Conservation (phyloP, 306 rosid genomes). For the Ormosia semicastrata region DNA sequence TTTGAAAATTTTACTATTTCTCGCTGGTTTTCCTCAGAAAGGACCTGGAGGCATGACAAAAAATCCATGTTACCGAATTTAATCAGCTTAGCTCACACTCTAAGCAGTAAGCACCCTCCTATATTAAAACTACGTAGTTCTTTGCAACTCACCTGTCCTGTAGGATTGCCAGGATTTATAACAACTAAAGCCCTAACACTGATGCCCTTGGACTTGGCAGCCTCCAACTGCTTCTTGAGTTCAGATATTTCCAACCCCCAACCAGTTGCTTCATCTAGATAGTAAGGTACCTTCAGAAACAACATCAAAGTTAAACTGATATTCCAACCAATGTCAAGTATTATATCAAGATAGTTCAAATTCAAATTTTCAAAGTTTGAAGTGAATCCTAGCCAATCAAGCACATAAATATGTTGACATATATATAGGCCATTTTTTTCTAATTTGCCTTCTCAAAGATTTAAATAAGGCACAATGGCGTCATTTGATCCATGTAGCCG, state of each 20-base stretch:
- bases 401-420: neutral
- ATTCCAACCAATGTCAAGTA: slow-evolving; percentile 11
- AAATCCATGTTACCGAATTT: neutral
- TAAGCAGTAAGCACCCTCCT: neutral
- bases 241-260: slow-evolving; percentile 83
- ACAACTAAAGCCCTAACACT: slow-evolving; percentile 88
- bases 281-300: slow-evolving; percentile 77
- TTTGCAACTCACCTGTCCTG: slow-evolving; percentile 74
- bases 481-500: too few species aligned
- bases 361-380: slow-evolving; percentile 4
- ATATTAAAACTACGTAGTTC: neutral
- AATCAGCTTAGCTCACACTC: neutral
- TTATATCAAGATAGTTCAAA: neutral
- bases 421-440: neutral
- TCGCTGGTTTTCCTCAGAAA: slow-evolving; percentile 66
- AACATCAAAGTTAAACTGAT: slow-evolving; percentile 8
- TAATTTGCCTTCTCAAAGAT: too few species aligned
- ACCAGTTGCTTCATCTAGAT: slow-evolving; percentile 77
- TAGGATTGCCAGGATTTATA: slow-evolving; percentile 97
- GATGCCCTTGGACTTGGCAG: slow-evolving; percentile 80
- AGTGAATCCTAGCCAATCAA: neutral
- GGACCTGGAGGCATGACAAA: slow-evolving; percentile 32
- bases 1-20: slow-evolving; percentile 82
- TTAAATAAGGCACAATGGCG: too few species aligned
- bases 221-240: slow-evolving; percentile 71